phyloP scores from a whole-genome alignment of 768 basidiomycete species.

The Inosperma sp. region DNA sequence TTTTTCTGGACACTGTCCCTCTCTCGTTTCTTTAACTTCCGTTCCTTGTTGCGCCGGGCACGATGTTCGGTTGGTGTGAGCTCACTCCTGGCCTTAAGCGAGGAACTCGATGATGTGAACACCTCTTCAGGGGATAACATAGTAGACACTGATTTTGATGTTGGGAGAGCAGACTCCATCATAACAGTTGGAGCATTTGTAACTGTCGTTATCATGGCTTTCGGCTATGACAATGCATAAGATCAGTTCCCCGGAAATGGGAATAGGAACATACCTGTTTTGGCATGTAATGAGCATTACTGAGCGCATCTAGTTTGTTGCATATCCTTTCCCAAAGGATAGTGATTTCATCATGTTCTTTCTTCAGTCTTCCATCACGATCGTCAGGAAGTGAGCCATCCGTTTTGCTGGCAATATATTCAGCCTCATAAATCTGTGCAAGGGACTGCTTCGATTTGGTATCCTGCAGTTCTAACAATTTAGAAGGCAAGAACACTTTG shows the following conservation, averaged over 20 bases:
- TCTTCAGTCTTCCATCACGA: conserved; percentile 80
- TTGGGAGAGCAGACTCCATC: conserved; percentile 89
- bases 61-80: conserved; percentile 84
- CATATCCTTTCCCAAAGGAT: conserved; percentile 81
- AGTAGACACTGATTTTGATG: conserved; percentile 63
- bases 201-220: conserved; percentile 78
- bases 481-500: conserved; percentile 87
- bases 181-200: conserved; percentile 76
- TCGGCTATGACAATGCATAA: conserved; percentile 54
- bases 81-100: conserved; percentile 67
- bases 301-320: conserved; percentile 85
- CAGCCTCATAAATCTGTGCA: conserved; percentile 94
- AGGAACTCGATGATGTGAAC: conserved; percentile 53
- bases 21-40: conserved; percentile 68
- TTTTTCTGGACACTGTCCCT: conserved; percentile 59
- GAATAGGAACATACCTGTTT: conserved; percentile 62
- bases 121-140: conserved; percentile 95
- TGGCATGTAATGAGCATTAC: conserved; percentile 93
- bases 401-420: conserved; percentile 67
- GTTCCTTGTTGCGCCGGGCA: conserved; percentile 58
- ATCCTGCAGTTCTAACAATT: conserved; percentile 84
- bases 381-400: conserved; percentile 60
- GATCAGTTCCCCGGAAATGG: not conserved
- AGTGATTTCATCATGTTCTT: conserved; percentile 87
- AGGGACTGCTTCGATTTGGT: conserved; percentile 84